Evolutionary conservation across 192 early-diverging fungal species (phyloP).

Genomic region (Dimargaris xerosporica): DNA sequence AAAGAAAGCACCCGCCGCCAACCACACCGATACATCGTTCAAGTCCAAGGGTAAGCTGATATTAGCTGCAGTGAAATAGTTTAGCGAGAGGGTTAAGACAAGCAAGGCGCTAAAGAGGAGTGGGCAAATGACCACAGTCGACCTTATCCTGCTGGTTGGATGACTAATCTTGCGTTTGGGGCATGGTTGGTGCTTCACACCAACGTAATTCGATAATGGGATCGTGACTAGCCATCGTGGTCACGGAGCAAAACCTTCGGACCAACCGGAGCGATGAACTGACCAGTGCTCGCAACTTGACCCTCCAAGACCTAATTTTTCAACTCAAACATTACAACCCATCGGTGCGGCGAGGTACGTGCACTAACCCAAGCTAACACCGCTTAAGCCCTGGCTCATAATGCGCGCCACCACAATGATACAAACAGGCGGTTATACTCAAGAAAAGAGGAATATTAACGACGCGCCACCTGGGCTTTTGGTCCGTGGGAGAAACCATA

Average conservation of each 20-base stretch:
- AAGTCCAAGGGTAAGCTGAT: conserved; percentile 51
- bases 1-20: conserved; percentile 57
- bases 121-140: too few relatives aligned
- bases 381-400: neutral
- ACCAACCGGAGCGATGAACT: conserved; percentile 55
- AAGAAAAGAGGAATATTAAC: too few relatives aligned
- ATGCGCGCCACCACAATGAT: neutral
- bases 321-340: conserved; percentile 69
- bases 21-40: conserved; percentile 70
- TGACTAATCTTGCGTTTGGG: too few relatives aligned
- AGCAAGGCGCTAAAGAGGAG: too few relatives aligned
- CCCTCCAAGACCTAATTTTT: conserved; percentile 53
- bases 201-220: too few relatives aligned
- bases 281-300: conserved; percentile 63
- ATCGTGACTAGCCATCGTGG: conserved; percentile 43
- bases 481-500: too few relatives aligned
- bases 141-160: too few relatives aligned
- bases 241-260: conserved; percentile 64
- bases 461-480: too few relatives aligned
- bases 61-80: too few relatives aligned
- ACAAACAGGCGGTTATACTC: too few relatives aligned
- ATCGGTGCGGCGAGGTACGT: conserved; percentile 21
- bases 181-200: too few relatives aligned
- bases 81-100: too few relatives aligned
- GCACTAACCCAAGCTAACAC: neutral